Base-by-base conservation (phyloP, 192 early-diverging fungal species). In the Coemansia asiatica region DNA sequence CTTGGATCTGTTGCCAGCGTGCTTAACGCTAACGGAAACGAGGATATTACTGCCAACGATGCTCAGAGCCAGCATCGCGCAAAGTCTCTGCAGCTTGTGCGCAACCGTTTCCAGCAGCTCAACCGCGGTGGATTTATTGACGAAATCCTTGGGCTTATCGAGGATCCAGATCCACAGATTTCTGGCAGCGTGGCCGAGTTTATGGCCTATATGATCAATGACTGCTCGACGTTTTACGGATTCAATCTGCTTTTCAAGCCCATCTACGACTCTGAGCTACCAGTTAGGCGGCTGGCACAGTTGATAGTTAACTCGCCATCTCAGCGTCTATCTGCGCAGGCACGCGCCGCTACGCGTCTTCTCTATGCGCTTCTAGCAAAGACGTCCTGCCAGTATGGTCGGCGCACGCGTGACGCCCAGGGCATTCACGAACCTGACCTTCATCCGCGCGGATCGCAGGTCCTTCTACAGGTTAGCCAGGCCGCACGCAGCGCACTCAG, bases 191-290 rank as follows among this genome's bases (percentile, higher is more conserved):
- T 71, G 21, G 67, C 70, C n/a, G 79, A 82, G 59, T 82, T 82
- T 59, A 58, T 82, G 58, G 63, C 71, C 40, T 64, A 46, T 44
- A 69, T 82, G 74, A 74, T 82, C 64, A 74, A 71, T 62, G 79
- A 82, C 60, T 82, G 71, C 58, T 72, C 79, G 35, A 62, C 71
- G 8, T 82, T 76, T 33, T 61, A 67, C 31, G 79, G 79, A 18
- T 76, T 82, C 67, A 74, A 76, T 54, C 56, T 74, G n/a, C 55
- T 82, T 57, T 82, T 82, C 70, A 72, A 76, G 65, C 74, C 74
- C 9, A 76, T 82, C 2, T 64, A 51, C 46, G 79, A 82, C 49
- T 76, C 74, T 12, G 79, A 82, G 38, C 60, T 70, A 27, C 69
- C 71, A 0, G 74, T 72, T 12, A 66, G 79, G 1, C 79, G 75